These are phyloP conservation scores for Ascochyta fabae DNA, from an alignment of 2,329 filamentous ascomycete genomes.

Conservation along the genomic window DNA sequence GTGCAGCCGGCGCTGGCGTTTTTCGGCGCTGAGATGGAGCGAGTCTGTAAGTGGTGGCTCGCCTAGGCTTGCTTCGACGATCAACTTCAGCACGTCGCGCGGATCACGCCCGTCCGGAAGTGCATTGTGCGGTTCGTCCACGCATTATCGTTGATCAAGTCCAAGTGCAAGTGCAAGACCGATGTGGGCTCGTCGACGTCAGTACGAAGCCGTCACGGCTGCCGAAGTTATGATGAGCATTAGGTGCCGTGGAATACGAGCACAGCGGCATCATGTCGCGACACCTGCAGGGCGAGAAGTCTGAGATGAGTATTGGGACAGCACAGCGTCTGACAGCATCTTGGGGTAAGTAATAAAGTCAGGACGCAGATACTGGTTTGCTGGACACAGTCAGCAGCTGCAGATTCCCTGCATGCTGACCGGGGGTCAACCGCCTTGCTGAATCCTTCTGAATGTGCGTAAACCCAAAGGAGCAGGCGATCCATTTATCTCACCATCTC, in stretches of 20 bases:
- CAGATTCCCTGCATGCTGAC: background rate
- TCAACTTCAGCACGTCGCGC: background rate
- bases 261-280: background rate
- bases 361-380: background rate
- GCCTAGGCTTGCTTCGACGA: conserved; percentile 2
- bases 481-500: background rate
- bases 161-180: background rate
- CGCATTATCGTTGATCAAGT: background rate
- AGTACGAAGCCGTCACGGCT: background rate
- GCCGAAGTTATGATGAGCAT: background rate
- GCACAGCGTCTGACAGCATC: background rate
- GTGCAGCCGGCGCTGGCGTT: background rate
- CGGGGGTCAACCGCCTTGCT: background rate
- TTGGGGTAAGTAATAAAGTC: background rate
- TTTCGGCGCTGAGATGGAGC: background rate
- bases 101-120: background rate
- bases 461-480: background rate
- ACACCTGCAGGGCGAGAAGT: background rate
- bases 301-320: background rate
- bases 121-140: background rate
- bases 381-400: conserved; percentile 1
- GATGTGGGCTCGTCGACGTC: background rate
- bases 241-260: conserved; percentile 1
- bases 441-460: background rate
- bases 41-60: background rate